Base-by-base conservation (phyloP, 352 stramenopile species). In the Pythium vanterpoolii region DNA sequence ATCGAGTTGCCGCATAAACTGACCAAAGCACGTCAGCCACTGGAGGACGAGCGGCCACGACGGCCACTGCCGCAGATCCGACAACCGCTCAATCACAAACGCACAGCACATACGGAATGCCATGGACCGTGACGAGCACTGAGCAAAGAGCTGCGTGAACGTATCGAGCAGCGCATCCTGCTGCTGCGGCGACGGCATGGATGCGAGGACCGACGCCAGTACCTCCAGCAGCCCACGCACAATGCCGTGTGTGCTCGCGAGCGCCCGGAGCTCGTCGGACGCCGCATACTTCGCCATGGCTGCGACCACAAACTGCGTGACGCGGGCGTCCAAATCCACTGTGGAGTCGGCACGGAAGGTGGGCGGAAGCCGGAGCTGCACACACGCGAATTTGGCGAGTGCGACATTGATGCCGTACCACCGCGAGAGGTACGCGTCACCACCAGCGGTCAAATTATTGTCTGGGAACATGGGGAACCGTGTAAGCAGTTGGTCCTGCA, bases 341-440 rank as follows among this genome's bases (percentile, higher is more conserved):
- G 60, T 49, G 5, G 40, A 51, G 4, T 51, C 33, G 0, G 44
- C 33, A 7, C 53, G 64, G 13, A 24, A n/a, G 4, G n/a, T 38
- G 23, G 39, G 53, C 3, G 64, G 59, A 19, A 75, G 46, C 45
- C 56, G 42, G 18, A 89, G 66, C 28, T 80, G 78, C 33, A 81
- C 68, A 39, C 81, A 91, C 5, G 77, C 79, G 36, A 89, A 79
- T 47, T 85, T 85, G 19, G 84, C 71, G 2, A 93, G 69, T 1
- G 81, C 64, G 4, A 84, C 71, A 64, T 93, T 93, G 59, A 93
- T 81, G 1, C 73, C 72, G 53, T 89, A 83, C 84, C 81, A 92
- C 8, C 72, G 79, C 3, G 76, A 87, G 16, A 87, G 61, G 42
- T 70, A 68, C 10, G 67, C 67, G 33, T 88, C 77, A 19, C 72